Evolutionary conservation across 768 basidiomycete genomes (phyloP).

Genomic region (Asterophora lycoperdoides): DNA sequence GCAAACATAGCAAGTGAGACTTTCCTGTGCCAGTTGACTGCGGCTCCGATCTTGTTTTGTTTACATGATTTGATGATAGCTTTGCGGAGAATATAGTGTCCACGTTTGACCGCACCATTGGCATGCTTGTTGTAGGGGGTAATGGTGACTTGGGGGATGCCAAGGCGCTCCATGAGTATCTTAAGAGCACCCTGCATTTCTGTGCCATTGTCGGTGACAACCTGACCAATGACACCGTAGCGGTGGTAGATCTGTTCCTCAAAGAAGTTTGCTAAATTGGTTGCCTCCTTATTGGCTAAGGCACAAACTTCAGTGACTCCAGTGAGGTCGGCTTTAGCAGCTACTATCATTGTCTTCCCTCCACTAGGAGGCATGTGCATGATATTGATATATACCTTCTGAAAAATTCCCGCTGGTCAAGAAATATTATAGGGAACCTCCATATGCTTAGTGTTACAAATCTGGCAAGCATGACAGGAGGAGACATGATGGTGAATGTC

Average conservation of each 20-base stretch:
- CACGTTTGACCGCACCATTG: conserved; percentile 13
- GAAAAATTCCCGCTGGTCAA: conserved; percentile 24
- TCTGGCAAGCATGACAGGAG: conserved; percentile 29
- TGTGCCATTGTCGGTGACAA: conserved; percentile 37
- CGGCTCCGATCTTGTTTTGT: background rate
- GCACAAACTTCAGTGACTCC: conserved; percentile 28
- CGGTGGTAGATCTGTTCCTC: conserved; percentile 27
- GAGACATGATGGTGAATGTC: conserved; percentile 24
- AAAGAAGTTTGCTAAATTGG: conserved; percentile 26
- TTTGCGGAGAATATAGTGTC: background rate
- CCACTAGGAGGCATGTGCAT: conserved; percentile 35
- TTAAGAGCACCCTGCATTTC: conserved; percentile 24
- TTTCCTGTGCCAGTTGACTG: conserved; percentile 6
- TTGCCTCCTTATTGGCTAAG: conserved; percentile 25
- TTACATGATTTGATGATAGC: background rate
- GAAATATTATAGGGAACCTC: conserved; percentile 23
- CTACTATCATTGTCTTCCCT: conserved; percentile 31
- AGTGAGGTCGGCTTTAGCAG: conserved; percentile 31
- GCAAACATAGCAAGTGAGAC: conserved; percentile 9
- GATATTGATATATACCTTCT: conserved; percentile 33
- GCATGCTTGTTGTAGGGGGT: conserved; percentile 32
- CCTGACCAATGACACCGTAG: conserved; percentile 31
- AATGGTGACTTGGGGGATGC: conserved; percentile 34
- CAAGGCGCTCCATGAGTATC: conserved; percentile 9
- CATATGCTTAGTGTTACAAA: conserved; percentile 18